phyloP scores from a whole-genome alignment of 1,284 basidiomycete species.

The Ceratobasidium sp. region DNA sequence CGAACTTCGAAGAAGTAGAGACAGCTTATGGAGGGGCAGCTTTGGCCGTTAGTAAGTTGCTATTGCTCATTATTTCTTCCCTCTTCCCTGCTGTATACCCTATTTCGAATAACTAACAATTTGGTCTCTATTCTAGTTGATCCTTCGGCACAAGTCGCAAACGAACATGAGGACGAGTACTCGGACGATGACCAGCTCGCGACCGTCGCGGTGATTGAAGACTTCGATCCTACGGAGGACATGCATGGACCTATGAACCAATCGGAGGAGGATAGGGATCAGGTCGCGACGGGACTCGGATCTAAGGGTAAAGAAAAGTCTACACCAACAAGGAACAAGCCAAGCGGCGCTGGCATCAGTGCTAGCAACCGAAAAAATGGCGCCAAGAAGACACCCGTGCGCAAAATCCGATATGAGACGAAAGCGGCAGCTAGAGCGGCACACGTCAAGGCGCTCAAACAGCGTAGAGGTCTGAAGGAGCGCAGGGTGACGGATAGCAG shows the following conservation, averaged over 20 bases:
- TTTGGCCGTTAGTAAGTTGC: slow-evolving; percentile 24
- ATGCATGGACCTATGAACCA: slow-evolving; percentile 27
- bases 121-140: neutral
- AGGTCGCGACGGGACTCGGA: neutral
- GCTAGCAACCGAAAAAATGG: neutral
- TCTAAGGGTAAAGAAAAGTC: slow-evolving; percentile 53
- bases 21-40: slow-evolving; percentile 70
- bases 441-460: slow-evolving; percentile 19
- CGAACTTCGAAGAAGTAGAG: slow-evolving; percentile 79
- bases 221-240: slow-evolving; percentile 66
- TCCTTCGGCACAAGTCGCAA: slow-evolving; percentile 17
- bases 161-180: slow-evolving; percentile 71
- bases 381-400: neutral
- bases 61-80: slow-evolving; percentile 34
- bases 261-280: neutral
- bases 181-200: slow-evolving; percentile 83
- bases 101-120: slow-evolving; percentile 35
- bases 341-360: neutral
- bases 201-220: slow-evolving; percentile 84
- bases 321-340: slow-evolving; percentile 60
- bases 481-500: neutral
- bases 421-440: slow-evolving; percentile 69
- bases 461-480: slow-evolving; percentile 12
- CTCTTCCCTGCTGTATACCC: slow-evolving; percentile 7
- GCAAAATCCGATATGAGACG: slow-evolving; percentile 69